Percentiles rank a stretch among this genome's conserved stretches.
Conservation (phyloP, 2,329 filamentous ascomycete genomes). For the Meredithiella fracta region DNA sequence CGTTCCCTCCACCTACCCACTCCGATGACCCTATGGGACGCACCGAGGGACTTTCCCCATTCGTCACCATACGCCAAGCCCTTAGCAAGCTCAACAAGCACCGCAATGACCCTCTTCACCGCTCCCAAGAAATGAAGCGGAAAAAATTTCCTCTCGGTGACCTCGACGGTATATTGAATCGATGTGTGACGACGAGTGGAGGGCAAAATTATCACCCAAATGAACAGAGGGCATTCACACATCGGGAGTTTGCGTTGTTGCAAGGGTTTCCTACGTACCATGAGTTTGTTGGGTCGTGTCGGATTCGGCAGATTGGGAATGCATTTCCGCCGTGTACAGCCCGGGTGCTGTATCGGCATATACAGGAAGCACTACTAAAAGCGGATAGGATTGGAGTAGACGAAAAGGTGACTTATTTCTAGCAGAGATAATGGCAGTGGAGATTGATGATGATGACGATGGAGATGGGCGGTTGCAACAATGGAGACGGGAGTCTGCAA, state of each 20-base stretch:
- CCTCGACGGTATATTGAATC: conserved; percentile 29
- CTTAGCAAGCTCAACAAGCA: conserved; percentile 22
- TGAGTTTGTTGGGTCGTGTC: conserved; percentile 32
- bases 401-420: conserved; percentile 3
- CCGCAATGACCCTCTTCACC: conserved; percentile 25
- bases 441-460: conserved; percentile 3
- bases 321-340: conserved; percentile 53
- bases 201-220: conserved; percentile 47
- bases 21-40: conserved; percentile 20
- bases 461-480: background rate
- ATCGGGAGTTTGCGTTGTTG: conserved; percentile 50
- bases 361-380: conserved; percentile 29
- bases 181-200: conserved; percentile 49
- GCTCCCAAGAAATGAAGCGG: conserved; percentile 19
- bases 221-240: conserved; percentile 45
- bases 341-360: conserved; percentile 30
- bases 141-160: conserved; percentile 27
- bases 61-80: conserved; percentile 29
- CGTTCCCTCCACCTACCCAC: conserved; percentile 48
- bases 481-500: background rate
- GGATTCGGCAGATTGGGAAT: conserved; percentile 58
- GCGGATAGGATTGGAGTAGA: conserved; percentile 22
- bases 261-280: conserved; percentile 53
- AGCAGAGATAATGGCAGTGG: conserved; percentile 13
- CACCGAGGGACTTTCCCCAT: conserved; percentile 21